A percentile compares a stretch with the other conserved stretches of the same genome.
Evolutionary conservation across 2,329 filamentous ascomycete species (phyloP).

Genomic region (Ophioceras dolichostomum): DNA sequence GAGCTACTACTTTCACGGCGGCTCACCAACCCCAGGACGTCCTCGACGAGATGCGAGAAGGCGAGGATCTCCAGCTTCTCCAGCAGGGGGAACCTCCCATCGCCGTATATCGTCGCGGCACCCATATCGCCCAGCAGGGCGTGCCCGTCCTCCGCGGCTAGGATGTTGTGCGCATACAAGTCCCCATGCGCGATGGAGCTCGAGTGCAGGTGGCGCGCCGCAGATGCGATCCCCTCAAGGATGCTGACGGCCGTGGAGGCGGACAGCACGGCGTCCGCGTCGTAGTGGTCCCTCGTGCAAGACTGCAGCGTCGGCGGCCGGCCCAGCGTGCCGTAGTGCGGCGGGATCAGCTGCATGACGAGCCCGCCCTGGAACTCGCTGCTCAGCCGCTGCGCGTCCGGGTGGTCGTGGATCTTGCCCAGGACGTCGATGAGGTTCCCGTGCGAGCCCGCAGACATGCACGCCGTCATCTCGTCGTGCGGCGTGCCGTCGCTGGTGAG

Average conservation of each 20-base stretch:
- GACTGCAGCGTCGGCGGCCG: constrained; percentile 28
- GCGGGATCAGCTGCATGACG: constrained; percentile 33
- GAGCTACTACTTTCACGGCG: too few relatives aligned
- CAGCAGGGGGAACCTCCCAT: constrained; percentile 11
- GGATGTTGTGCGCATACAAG: constrained; percentile 34
- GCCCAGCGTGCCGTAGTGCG: constrained; percentile 27
- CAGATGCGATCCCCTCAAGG: constrained; percentile 26
- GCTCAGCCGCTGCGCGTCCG: constrained; percentile 13
- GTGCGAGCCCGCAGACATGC: constrained; percentile 30
- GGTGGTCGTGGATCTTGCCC: constrained; percentile 27
- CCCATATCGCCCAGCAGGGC: constrained; percentile 34
- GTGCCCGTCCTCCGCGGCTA: constrained; percentile 25
- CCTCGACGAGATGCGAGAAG: constrained; percentile 33
- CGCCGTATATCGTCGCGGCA: constrained; percentile 30
- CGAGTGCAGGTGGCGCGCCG: constrained; percentile 28
- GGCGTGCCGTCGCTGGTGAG: constrained; percentile 34
- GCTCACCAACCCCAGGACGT: constrained; percentile 23
- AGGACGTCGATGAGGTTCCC: constrained; percentile 31
- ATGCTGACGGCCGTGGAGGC: constrained; percentile 19
- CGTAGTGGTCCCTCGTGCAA: constrained; percentile 32
- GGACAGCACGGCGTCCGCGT: constrained; percentile 15
- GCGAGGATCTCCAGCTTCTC: constrained; percentile 34
- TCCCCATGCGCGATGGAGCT: constrained; percentile 32
- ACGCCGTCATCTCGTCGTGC: constrained; percentile 34
- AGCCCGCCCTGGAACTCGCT: constrained; percentile 21